These are phyloP conservation scores for Guadua angustifolia DNA, from an alignment of 176 grass and related monocot genomes.

Conservation along the genomic window DNA sequence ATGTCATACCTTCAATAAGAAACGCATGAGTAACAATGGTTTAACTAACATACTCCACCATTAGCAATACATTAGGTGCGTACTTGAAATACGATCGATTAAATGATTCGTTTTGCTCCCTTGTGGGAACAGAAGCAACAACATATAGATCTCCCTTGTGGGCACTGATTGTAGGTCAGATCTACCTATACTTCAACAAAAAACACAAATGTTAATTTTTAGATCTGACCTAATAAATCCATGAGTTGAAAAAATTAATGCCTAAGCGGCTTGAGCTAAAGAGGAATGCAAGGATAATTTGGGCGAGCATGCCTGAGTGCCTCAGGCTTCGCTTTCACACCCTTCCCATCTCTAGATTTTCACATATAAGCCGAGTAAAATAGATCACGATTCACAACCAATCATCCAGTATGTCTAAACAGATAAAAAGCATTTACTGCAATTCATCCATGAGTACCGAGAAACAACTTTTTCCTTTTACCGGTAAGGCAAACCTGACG, in stretches of 20 bases:
- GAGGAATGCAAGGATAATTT: too few relatives aligned
- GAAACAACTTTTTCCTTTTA: conserved; percentile 36
- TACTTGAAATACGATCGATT: conserved; percentile 71
- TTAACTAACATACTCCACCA: background rate
- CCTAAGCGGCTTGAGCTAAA: too few relatives aligned
- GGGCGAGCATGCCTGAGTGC: background rate
- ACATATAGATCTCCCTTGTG: conserved; percentile 83
- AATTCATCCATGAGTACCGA: background rate
- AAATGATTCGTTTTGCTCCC: conserved; percentile 74
- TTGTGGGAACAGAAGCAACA: conserved; percentile 57
- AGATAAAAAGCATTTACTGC: background rate
- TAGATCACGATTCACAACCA: conserved; percentile 11
- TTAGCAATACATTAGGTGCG: conserved; percentile 1
- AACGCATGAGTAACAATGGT: conserved; percentile 4
- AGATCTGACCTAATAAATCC: too few relatives aligned
- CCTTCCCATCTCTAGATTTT: background rate
- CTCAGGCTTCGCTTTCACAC: too few relatives aligned
- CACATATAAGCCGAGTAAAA: background rate
- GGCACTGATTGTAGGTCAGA: too few relatives aligned
- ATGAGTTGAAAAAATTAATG: too few relatives aligned
- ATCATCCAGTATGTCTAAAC: background rate
- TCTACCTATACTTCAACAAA: too few relatives aligned
- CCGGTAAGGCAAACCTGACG: conserved; percentile 79
- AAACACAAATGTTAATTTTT: too few relatives aligned
- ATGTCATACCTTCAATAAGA: conserved; percentile 59